Evolutionary conservation across 1,284 basidiomycete species (phyloP).

Genomic region (Rhodotorula sp.): DNA sequence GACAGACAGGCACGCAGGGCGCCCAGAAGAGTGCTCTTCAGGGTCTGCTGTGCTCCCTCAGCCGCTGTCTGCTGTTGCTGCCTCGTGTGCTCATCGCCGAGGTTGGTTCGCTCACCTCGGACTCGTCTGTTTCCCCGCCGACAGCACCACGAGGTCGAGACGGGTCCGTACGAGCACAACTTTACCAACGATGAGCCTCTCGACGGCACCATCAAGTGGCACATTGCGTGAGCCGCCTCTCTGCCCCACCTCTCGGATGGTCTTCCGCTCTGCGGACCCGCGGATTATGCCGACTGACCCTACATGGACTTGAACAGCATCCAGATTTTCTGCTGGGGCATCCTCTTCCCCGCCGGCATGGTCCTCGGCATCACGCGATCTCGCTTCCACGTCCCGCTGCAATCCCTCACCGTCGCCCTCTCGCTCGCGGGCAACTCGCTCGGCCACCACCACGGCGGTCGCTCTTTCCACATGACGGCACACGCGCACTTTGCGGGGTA

Average conservation of each 20-base stretch:
- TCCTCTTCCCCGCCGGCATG: slow-evolving; percentile 45
- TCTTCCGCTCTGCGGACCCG: background rate
- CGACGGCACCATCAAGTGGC: slow-evolving; percentile 36
- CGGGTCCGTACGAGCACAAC: slow-evolving; percentile 37
- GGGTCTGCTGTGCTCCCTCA: no score
- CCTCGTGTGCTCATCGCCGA: no score
- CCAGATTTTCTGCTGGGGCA: slow-evolving; percentile 40
- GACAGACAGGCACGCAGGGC: background rate
- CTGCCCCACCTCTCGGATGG: background rate
- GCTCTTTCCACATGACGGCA: slow-evolving; percentile 42
- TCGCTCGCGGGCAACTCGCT: slow-evolving; percentile 37
- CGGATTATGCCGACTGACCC: no score
- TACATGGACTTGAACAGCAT: background rate
- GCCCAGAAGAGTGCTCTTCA: background rate
- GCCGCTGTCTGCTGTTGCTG: no score
- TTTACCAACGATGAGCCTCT: slow-evolving; percentile 40
- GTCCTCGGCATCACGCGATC: slow-evolving; percentile 42
- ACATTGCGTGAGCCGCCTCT: slow-evolving; percentile 27
- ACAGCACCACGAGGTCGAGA: slow-evolving; percentile 34
- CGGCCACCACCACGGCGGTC: slow-evolving; percentile 42
- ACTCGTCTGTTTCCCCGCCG: background rate
- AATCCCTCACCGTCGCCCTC: slow-evolving; percentile 35
- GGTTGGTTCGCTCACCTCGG: background rate
- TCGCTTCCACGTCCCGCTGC: slow-evolving; percentile 41
- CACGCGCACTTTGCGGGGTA: slow-evolving; percentile 40